Percentiles rank a stretch among this genome's conserved stretches.
phyloP scores from a whole-genome alignment of 2,329 filamentous ascomycete species.

The Phoma sp. region DNA sequence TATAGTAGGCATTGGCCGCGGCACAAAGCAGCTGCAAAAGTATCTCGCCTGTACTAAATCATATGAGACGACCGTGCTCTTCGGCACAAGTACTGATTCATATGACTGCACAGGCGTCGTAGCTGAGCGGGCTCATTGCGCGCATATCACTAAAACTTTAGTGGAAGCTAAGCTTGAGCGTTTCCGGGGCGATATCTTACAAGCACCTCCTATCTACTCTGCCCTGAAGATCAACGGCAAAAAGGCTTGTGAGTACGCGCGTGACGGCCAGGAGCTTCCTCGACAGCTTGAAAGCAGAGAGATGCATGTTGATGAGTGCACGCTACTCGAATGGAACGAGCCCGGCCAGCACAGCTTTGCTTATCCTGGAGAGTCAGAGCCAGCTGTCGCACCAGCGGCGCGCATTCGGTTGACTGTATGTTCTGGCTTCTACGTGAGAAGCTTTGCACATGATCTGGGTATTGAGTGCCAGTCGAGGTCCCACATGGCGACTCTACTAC shows the following conservation, averaged over 20 bases:
- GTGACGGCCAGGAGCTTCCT: constrained; percentile 33
- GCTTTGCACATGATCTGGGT: constrained; percentile 42
- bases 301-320: constrained; percentile 36
- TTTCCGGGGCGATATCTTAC: constrained; percentile 33
- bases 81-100: constrained; percentile 39
- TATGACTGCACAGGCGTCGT: constrained; percentile 36
- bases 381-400: constrained; percentile 26
- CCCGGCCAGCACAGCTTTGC: constrained; percentile 25
- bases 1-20: constrained; percentile 39
- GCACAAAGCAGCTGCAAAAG: constrained; percentile 35
- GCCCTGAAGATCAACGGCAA: constrained; percentile 39
- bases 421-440: constrained; percentile 43
- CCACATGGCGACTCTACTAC: constrained; percentile 32
- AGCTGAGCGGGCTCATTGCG: constrained; percentile 13
- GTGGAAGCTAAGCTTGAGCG: constrained; percentile 24
- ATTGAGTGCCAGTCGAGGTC: constrained; percentile 30
- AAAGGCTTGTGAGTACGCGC: constrained; percentile 39
- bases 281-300: constrained; percentile 33
- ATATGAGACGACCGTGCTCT: constrained; percentile 37
- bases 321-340: constrained; percentile 34
- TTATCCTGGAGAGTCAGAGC: constrained; percentile 15
- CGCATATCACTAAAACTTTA: constrained; percentile 27
- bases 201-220: constrained; percentile 38
- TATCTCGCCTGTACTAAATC: constrained; percentile 38
- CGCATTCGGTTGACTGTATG: constrained; percentile 32